Evolutionary conservation across 2,329 filamentous ascomycete species (phyloP).

Genomic region (Ploettnerulaceae sp.): DNA sequence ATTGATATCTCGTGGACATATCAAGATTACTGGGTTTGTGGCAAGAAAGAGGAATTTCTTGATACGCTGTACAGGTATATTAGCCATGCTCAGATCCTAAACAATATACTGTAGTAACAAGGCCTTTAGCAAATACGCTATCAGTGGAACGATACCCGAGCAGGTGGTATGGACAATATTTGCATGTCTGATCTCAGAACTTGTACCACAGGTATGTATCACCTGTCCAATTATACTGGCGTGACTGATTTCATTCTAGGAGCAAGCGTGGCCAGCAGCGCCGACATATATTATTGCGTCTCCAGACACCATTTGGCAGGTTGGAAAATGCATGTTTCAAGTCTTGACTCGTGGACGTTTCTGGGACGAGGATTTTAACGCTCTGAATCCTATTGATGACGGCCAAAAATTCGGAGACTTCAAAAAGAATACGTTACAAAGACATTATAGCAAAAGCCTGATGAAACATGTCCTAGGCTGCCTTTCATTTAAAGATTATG

Average conservation of each 20-base stretch:
- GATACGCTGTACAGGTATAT: constrained; percentile 10
- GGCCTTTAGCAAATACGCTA: constrained; percentile 3
- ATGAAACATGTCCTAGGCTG: constrained; percentile 16
- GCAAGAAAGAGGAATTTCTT: constrained; percentile 9
- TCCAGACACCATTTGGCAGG: constrained; percentile 19
- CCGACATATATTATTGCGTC: constrained; percentile 9
- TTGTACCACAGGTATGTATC: constrained; percentile 9
- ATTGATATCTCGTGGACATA: constrained; percentile 16
- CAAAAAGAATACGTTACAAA: constrained; percentile 15
- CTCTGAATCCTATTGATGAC: constrained; percentile 10
- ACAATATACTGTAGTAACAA: neutral
- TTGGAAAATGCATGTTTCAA: constrained; percentile 20
- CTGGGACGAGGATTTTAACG: constrained; percentile 16
- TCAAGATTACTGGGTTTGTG: constrained; percentile 11
- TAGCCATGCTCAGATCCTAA: neutral
- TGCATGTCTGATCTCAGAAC: constrained; percentile 13
- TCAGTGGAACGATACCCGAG: constrained; percentile 12
- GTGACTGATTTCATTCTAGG: neutral
- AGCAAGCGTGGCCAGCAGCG: neutral
- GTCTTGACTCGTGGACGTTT: constrained; percentile 16
- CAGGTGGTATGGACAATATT: constrained; percentile 15
- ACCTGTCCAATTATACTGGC: too few relatives aligned
- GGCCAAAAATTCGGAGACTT: constrained; percentile 13
- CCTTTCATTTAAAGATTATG: constrained; percentile 8
- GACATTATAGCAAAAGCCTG: constrained; percentile 14